Percentiles rank a stretch among this genome's conserved stretches.
These are phyloP conservation scores for Nitzschia inconspicua DNA, from an alignment of 108 stramenopile species.

Conservation along the genomic window DNA sequence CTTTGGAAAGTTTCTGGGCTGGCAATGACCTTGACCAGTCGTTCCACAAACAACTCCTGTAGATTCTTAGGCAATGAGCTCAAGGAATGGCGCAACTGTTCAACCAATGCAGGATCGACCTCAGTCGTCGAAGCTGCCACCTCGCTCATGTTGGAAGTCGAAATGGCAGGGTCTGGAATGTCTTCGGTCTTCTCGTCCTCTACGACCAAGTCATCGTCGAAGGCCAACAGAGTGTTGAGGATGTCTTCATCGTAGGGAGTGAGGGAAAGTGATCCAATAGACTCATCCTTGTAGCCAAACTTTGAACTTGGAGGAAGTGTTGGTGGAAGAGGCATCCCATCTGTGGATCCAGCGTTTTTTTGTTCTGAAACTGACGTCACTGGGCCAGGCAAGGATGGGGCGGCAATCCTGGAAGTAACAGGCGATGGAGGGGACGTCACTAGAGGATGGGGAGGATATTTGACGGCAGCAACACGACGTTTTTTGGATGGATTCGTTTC, in stretches of 20 bases:
- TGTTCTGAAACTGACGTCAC: slow-evolving; percentile 17
- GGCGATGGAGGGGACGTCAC: slow-evolving; percentile 10
- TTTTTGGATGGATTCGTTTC: slow-evolving; percentile 33
- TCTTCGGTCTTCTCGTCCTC: slow-evolving; percentile 25
- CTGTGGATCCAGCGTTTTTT: not conserved
- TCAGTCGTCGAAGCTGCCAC: no score
- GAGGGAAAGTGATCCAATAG: slow-evolving; percentile 12
- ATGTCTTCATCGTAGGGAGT: slow-evolving; percentile 28
- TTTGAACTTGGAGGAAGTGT: slow-evolving; percentile 1
- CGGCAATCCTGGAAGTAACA: not conserved
- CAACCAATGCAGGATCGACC: slow-evolving; percentile 27
- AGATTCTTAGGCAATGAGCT: slow-evolving; percentile 47
- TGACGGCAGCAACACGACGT: slow-evolving; percentile 26
- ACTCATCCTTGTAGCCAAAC: not conserved
- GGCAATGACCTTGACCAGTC: slow-evolving; percentile 41
- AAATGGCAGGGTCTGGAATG: slow-evolving; percentile 9
- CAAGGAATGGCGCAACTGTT: slow-evolving; percentile 49
- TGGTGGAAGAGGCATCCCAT: not conserved
- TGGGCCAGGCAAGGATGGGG: slow-evolving; percentile 5
- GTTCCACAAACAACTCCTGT: slow-evolving; percentile 60
- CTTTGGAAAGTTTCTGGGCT: slow-evolving; percentile 22
- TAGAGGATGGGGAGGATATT: slow-evolving; percentile 3
- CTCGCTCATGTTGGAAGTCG: not conserved
- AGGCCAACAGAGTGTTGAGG: slow-evolving; percentile 22
- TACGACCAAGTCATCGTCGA: slow-evolving; percentile 21